These are phyloP conservation scores for Saussurea involucrata DNA, from an alignment of 129 eudicot species.

Conservation along the genomic window DNA sequence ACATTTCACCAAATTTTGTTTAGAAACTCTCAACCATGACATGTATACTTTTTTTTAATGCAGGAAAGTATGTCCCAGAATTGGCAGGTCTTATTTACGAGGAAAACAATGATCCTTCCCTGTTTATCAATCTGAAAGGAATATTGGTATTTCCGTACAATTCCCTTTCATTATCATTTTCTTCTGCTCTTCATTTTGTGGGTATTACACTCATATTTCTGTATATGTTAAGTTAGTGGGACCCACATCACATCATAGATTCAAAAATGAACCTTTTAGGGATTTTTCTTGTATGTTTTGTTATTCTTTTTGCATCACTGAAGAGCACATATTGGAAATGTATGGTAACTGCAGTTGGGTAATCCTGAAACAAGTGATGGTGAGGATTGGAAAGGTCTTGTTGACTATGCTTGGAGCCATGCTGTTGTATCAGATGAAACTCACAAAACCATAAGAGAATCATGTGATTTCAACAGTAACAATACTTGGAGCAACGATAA, in stretches of 20 bases:
- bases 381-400: constrained; percentile 87
- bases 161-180: neutral
- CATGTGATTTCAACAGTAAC: constrained; percentile 78
- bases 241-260: neutral
- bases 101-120: constrained; percentile 59
- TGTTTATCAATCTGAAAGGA: constrained; percentile 69
- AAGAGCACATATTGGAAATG: neutral
- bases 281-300: neutral
- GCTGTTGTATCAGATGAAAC: constrained; percentile 97
- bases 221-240: neutral
- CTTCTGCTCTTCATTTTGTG: neutral
- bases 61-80: constrained; percentile 80
- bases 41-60: neutral
- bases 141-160: constrained; percentile 54
- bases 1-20: constrained; percentile 6
- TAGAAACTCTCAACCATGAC: neutral
- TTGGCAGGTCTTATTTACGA: constrained; percentile 75
- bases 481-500: constrained; percentile 62
- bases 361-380: constrained; percentile 92
- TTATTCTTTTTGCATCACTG: neutral
- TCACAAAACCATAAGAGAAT: constrained; percentile 58
- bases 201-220: neutral
- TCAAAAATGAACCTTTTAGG: neutral
- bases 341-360: constrained; percentile 51
- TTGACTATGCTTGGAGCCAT: constrained; percentile 98